These are phyloP conservation scores for Miscanthus lutarioriparius DNA, from an alignment of 176 grass and related monocot species.

Conservation along the genomic window DNA sequence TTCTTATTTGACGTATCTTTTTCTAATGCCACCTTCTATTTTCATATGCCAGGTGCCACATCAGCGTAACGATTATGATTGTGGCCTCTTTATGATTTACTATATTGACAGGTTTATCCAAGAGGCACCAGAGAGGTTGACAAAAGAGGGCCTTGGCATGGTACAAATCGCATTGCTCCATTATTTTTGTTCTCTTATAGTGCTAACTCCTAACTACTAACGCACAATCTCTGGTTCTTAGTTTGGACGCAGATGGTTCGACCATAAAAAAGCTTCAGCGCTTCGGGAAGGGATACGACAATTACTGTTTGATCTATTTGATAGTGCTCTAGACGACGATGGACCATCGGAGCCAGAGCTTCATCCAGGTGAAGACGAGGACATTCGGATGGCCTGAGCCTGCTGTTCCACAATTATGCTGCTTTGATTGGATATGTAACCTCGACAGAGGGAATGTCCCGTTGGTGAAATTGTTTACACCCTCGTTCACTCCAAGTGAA, in stretches of 20 bases:
- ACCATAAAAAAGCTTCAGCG: conserved; percentile 34
- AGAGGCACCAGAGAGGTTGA: conserved; percentile 50
- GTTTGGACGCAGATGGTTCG: conserved; percentile 66
- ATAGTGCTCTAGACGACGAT: conserved; percentile 16
- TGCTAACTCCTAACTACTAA: conserved; percentile 3
- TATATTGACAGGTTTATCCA: conserved; percentile 63
- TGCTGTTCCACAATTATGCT: not conserved
- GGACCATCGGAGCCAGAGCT: not conserved
- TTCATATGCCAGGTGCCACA: conserved; percentile 50
- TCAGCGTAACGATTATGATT: conserved; percentile 56
- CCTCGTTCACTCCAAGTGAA: not conserved
- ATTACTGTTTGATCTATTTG: conserved; percentile 43
- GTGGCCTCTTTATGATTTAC: conserved; percentile 59
- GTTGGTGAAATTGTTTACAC: not conserved
- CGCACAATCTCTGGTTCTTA: conserved; percentile 27
- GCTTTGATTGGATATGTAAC: not conserved
- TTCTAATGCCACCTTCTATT: conserved; percentile 34
- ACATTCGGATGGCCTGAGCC: not conserved
- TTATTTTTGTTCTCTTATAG: conserved; percentile 1
- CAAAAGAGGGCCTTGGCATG: conserved; percentile 39
- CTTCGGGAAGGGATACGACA: conserved; percentile 33
- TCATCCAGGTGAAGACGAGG: not conserved
- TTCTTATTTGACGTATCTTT: conserved; percentile 16
- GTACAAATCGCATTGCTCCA: conserved; percentile 18
- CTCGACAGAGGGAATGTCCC: not conserved